phyloP scores from a whole-genome alignment of 148 eudicot genomes.

The Suaeda aralocaspica region DNA sequence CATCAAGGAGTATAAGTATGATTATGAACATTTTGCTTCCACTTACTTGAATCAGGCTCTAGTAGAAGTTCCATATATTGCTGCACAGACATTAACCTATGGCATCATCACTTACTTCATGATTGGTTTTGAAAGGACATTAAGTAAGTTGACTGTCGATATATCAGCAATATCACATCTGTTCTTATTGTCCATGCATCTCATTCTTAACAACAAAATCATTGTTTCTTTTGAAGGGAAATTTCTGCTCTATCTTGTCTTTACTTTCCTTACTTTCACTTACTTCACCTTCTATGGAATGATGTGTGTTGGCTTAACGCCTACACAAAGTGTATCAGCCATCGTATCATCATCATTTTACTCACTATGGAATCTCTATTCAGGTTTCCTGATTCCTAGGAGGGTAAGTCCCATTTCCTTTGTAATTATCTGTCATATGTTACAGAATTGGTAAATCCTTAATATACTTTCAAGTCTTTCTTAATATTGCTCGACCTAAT shows the following conservation, averaged over 20 bases:
- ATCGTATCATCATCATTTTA: slow-evolving; percentile 79
- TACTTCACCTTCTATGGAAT: slow-evolving; percentile 93
- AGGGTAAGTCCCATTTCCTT: slow-evolving; percentile 41
- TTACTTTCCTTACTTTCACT: slow-evolving; percentile 81
- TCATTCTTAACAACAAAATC: neutral
- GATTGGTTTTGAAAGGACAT: slow-evolving; percentile 70
- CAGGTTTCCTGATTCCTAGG: slow-evolving; percentile 81
- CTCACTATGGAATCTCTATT: slow-evolving; percentile 82
- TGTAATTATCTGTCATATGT: neutral
- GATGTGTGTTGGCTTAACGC: slow-evolving; percentile 88
- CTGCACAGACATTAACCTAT: slow-evolving; percentile 60
- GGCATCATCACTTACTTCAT: slow-evolving; percentile 76
- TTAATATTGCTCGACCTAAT: neutral
- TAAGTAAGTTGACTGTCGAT: slow-evolving; percentile 38
- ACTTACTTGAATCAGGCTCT: slow-evolving; percentile 28
- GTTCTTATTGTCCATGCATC: neutral
- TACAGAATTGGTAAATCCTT: neutral
- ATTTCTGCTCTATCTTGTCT: slow-evolving; percentile 52
- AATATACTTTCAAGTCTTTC: neutral
- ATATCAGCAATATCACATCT: neutral
- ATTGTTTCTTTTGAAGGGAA: slow-evolving; percentile 52
- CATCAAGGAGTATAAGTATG: neutral
- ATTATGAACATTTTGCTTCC: neutral
- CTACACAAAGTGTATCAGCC: slow-evolving; percentile 66
- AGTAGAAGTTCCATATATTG: slow-evolving; percentile 77